These are phyloP conservation scores for Carex myosuroides DNA, from an alignment of 176 grass and related monocot species.

Conservation along the genomic window DNA sequence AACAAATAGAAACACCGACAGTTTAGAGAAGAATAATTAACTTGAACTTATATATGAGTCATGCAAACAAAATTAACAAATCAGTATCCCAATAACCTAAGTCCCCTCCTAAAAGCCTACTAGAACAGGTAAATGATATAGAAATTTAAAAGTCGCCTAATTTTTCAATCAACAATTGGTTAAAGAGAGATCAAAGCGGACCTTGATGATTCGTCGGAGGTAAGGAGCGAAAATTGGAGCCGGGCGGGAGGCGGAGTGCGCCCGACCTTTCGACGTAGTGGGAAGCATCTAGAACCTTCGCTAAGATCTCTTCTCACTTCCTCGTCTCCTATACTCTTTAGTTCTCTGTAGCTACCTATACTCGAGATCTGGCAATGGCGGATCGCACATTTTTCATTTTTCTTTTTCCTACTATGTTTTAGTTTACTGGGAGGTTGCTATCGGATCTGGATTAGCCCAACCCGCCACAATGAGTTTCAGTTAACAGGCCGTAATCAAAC, in stretches of 20 bases:
- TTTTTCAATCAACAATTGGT: not conserved
- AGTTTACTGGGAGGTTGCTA: not conserved
- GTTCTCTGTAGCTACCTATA: not conserved
- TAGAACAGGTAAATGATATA: not conserved
- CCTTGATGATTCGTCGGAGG: constrained; percentile 95
- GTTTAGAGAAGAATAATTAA: not conserved
- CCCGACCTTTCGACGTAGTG: constrained; percentile 69
- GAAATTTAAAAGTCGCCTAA: not conserved
- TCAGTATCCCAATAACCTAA: not conserved
- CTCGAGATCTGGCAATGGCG: constrained; percentile 21
- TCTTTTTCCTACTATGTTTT: not conserved
- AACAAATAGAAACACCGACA: constrained; percentile 18
- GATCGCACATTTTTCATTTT: constrained; percentile 3
- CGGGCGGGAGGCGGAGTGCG: constrained; percentile 26
- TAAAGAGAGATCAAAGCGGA: constrained; percentile 13
- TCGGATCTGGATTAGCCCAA: not conserved
- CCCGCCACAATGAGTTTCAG: not conserved
- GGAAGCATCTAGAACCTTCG: constrained; percentile 63
- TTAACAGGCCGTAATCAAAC: not conserved
- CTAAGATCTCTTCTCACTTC: not conserved
- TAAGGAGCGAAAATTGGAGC: constrained; percentile 69
- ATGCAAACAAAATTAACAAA: not conserved
- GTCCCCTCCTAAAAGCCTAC: not conserved
- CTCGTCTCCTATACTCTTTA: constrained; percentile 6
- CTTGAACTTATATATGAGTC: not conserved